Evolutionary conservation across 148 eudicot genomes (phyloP), one percentile per base, ranked within the genome.

Genomic region (Arbutus unedo): DNA sequence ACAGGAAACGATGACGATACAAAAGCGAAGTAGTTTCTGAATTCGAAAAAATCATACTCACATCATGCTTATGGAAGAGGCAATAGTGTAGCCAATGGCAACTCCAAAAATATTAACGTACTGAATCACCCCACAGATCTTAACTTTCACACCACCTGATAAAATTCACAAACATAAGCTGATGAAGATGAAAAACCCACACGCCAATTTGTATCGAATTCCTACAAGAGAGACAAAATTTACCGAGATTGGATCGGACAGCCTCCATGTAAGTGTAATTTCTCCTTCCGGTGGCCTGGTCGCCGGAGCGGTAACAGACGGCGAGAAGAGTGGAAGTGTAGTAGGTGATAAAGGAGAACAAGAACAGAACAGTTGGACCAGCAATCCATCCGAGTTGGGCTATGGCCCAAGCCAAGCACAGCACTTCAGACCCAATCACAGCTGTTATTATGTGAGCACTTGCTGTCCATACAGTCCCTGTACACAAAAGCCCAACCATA

Each of bases 231-330:
- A 0, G 49, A 74, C 44, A 56, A 19, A 31, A 2, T 8, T 44
- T 80, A 85, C 89, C 91, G 43, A 89, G 86, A 76, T 84, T 87
- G 47, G 87, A 51, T 14, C 71, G 82, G 51, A 89, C 91, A 7
- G 90, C 91, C 47, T 89, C 91, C 91, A 89, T 89, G 82, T 89
- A 89, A 53, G 91, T 89, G n/a, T 87, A 89, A 73, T 89, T 87
- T 68, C 89, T 81, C 62, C 81, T 79, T 14, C 91, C 91, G 8
- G 83, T 74, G 18, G 41, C 54, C 4, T 78, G 76, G 77, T 89
- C 89, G 5, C 87, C 89, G 18, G 87, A 76, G 15, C 91, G 84
- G 80, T 89, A 89, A 78, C 91, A 89, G 2, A 80, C 68, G 5
- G 91, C 81, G 1, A 85, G 87, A 21, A 89, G 88, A 31, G 76